Conservation (phyloP, 2,329 filamentous ascomycete species). For the Periconia digitata region DNA sequence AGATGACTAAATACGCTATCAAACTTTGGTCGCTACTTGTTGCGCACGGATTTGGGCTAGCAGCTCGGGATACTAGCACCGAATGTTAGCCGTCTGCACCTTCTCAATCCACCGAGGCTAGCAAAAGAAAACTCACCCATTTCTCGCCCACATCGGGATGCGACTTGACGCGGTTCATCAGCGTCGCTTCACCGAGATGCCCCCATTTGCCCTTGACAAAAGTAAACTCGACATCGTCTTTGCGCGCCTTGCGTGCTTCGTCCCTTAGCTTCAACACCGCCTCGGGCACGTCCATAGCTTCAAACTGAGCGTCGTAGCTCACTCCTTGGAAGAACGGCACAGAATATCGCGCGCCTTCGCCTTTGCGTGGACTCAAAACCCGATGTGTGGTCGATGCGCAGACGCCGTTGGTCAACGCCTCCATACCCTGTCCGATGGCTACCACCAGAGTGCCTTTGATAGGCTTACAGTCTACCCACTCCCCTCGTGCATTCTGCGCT, state of each 20-base stretch:
- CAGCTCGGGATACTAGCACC: constrained; percentile 47
- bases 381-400: constrained; percentile 81
- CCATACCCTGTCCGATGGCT: constrained; percentile 83
- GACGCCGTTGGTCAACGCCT: constrained; percentile 81
- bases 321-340: constrained; percentile 91
- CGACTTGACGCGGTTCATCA: constrained; percentile 82
- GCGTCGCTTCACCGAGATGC: constrained; percentile 76
- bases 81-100: constrained; percentile 7
- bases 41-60: constrained; percentile 46
- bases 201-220: constrained; percentile 70
- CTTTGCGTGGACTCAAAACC: constrained; percentile 72
- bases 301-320: constrained; percentile 75
- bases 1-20: background rate
- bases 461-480: constrained; percentile 83
- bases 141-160: constrained; percentile 84
- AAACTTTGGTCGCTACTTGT: constrained; percentile 29
- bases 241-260: constrained; percentile 61
- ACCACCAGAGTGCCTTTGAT: constrained; percentile 78
- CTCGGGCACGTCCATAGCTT: constrained; percentile 70
- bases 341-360: constrained; percentile 71
- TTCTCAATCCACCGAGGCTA: background rate
- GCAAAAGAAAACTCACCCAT: constrained; percentile 52
- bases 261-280: constrained; percentile 64
- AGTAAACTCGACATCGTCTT: constrained; percentile 79
- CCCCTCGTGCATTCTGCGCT: constrained; percentile 75